These are phyloP conservation scores for Stagonosporopsis tanaceti DNA, from an alignment of 2,329 filamentous ascomycete genomes.

Conservation along the genomic window DNA sequence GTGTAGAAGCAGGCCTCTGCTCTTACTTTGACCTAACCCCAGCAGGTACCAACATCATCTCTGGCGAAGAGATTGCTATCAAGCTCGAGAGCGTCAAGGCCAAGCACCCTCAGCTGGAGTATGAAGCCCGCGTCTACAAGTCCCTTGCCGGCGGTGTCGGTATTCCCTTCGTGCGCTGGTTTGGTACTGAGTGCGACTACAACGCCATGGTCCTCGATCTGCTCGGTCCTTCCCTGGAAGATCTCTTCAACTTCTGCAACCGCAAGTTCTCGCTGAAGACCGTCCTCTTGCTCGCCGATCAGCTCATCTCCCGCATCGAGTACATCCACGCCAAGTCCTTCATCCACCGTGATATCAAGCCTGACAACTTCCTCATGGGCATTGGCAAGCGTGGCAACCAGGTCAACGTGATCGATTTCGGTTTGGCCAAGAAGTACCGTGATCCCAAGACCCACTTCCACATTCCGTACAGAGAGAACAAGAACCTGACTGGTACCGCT, in stretches of 20 bases:
- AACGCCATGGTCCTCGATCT: slow-evolving; percentile 99
- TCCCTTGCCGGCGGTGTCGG: slow-evolving; percentile 93
- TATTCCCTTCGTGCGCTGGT: slow-evolving; percentile 99
- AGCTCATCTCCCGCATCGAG: slow-evolving; percentile 98
- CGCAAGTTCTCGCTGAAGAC: slow-evolving; percentile 99
- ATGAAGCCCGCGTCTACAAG: slow-evolving; percentile 93
- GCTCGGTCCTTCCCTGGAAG: slow-evolving; percentile 92
- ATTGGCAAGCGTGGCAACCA: slow-evolving; percentile 99
- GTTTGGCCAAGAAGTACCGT: slow-evolving; percentile 98
- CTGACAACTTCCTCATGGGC: slow-evolving; percentile 99
- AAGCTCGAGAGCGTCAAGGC: slow-evolving; percentile 99
- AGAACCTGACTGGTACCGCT: slow-evolving; percentile 98
- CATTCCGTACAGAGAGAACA: slow-evolving; percentile 99
- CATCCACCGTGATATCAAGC: slow-evolving; percentile 99
- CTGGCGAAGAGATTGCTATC: slow-evolving; percentile 98
- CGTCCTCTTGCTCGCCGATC: slow-evolving; percentile 92
- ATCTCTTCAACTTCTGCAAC: slow-evolving; percentile 99
- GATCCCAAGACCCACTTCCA: slow-evolving; percentile 99
- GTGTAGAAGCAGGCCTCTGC: slow-evolving; percentile 29
- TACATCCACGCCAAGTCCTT: slow-evolving; percentile 99
- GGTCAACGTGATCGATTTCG: slow-evolving; percentile 99
- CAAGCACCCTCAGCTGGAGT: slow-evolving; percentile 98
- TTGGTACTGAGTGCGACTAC: slow-evolving; percentile 99
- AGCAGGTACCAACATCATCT: slow-evolving; percentile 97
- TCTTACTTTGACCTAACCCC: slow-evolving; percentile 28